phyloP scores from a whole-genome alignment of 176 grass and related monocot genomes.

The Puccinellia tenuiflora region DNA sequence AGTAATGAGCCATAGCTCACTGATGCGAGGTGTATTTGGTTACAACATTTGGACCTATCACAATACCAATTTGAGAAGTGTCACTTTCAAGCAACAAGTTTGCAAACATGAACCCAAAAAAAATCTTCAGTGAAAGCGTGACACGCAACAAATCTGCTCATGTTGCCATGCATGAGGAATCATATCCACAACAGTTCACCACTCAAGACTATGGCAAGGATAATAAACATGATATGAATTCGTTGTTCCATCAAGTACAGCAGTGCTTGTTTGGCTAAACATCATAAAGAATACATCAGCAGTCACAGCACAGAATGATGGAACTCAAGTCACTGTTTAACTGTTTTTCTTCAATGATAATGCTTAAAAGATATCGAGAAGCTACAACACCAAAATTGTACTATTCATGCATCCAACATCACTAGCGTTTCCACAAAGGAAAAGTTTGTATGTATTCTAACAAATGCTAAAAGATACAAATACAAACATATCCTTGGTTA shows the following conservation, averaged over 20 bases:
- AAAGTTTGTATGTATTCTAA: background rate
- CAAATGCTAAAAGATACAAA: background rate
- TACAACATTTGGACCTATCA: background rate
- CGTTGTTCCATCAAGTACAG: background rate
- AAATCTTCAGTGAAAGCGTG: background rate
- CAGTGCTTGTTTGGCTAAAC: background rate
- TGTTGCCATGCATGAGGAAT: background rate
- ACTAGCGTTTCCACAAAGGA: background rate
- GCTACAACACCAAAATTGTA: background rate
- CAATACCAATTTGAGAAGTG: background rate
- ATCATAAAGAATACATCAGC: conserved; percentile 18
- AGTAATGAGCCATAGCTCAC: background rate
- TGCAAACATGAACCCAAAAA: background rate
- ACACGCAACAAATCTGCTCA: background rate
- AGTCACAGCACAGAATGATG: background rate
- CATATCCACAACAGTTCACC: background rate
- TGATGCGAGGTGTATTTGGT: background rate
- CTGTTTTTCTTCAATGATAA: background rate
- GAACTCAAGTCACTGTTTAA: background rate
- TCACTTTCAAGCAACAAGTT: background rate
- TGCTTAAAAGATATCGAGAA: background rate
- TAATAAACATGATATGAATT: background rate
- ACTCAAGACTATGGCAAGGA: background rate
- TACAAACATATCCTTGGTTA: conserved; percentile 8
- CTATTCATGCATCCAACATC: background rate